Percentiles rank a stretch among this genome's conserved stretches.
These are phyloP conservation scores for Dryas drummondii DNA, from an alignment of 306 rosid species.

Conservation along the genomic window DNA sequence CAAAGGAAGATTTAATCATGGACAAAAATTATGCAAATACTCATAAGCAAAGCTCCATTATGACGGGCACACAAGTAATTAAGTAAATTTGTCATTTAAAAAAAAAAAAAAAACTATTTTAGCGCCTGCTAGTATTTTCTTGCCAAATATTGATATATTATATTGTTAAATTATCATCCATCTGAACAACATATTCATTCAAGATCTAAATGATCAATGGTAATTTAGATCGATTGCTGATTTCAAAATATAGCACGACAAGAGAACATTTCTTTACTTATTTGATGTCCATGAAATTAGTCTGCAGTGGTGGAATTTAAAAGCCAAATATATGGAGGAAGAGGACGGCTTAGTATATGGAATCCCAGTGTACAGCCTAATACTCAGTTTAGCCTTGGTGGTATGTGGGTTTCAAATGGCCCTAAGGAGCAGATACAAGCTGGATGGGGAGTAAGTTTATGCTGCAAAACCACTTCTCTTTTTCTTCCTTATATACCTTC, in stretches of 20 bases:
- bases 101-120: too few species aligned
- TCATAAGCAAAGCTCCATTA: background rate
- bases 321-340: constrained; percentile 4
- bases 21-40: constrained; percentile 1
- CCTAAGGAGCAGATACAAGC: constrained; percentile 16
- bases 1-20: constrained; percentile 18
- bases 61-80: constrained; percentile 8
- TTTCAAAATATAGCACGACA: too few species aligned
- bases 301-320: constrained; percentile 13
- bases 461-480: background rate
- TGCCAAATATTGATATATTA: too few species aligned
- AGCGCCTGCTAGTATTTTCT: too few species aligned
- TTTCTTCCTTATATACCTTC: too few species aligned
- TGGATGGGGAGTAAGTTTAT: constrained; percentile 24
- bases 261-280: background rate
- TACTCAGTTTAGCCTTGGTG: constrained; percentile 24
- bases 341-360: constrained; percentile 20
- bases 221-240: too few species aligned
- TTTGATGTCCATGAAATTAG: background rate
- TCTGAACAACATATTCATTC: too few species aligned
- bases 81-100: background rate
- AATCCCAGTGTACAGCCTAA: constrained; percentile 7
- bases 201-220: too few species aligned
- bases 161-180: too few species aligned
- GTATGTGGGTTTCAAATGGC: constrained; percentile 11